Evolutionary conservation across 2,329 filamentous ascomycete species (phyloP), one percentile per base, ranked within the genome.

Genomic region (Fusarium liriodendri): DNA sequence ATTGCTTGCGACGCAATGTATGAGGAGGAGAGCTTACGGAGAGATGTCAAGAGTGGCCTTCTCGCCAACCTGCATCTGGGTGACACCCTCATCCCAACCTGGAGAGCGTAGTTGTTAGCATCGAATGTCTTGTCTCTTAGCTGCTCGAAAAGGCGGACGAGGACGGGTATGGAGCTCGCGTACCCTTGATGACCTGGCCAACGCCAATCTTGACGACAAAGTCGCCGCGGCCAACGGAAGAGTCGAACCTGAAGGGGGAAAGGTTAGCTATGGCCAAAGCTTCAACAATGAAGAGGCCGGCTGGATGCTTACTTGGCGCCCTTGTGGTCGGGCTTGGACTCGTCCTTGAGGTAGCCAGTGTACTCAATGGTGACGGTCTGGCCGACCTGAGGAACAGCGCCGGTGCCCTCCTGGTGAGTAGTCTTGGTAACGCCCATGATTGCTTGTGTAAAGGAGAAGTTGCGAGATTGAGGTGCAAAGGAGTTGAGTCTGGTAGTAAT

Each of bases 81-180:
- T 85, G 62, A 98, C 95, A 76, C 93, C 95, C 85, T 98, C 92
- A 80, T 95, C 95, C 95, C 90, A 97, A 77, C 91, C 94, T 95
- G 54, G 37, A 57, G 27, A 40, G 32, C 64, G 52, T 67, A 29
- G 38, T 14, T 70, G 61, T 72, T 64, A 70, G 64, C 61, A 59
- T 72, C 62, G 22, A 14, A 35, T 58, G n/a, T 18, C 16, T 37
- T 18, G 8, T 29, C 37, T 45, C 13, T 22, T 27, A 20, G 8
- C 58, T 52, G 47, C 27, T 38, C 16, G 32, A n/a, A 9, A 29
- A 16, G 13, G 3, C 16, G 60, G 42, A 40, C n/a, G 11, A 50
- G 20, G 45, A 61, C 32, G 25, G 35, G 11, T 63, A 40, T 77
- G 84, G 8, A 42, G 52, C 40, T 27, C 33, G 57, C 37, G 72